phyloP scores from a whole-genome alignment of 495 filamentous ascomycete genomes.

The Penicillium cosmopolitanum region DNA sequence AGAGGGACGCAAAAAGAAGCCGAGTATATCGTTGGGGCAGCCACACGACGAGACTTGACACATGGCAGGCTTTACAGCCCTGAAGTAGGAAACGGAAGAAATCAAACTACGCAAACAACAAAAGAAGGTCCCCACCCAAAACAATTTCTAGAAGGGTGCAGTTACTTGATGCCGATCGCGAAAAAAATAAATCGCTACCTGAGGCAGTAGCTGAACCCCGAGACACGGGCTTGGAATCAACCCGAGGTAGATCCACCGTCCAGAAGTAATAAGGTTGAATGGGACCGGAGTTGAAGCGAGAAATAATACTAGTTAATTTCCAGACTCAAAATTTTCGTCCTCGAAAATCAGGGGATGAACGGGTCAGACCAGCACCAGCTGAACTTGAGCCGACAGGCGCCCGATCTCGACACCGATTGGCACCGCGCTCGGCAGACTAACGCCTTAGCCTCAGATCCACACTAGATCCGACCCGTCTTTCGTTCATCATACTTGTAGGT shows the following conservation, averaged over 20 bases:
- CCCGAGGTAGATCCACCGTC: constrained; percentile 1
- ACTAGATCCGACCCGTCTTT: constrained; percentile 14
- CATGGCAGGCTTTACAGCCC: neutral
- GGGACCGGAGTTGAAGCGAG: neutral
- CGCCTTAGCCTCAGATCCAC: constrained; percentile 26
- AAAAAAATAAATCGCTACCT: constrained; percentile 8
- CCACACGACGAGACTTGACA: constrained; percentile 8
- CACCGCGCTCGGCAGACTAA: constrained; percentile 22
- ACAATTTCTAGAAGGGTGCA: neutral
- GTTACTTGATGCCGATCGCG: constrained; percentile 7
- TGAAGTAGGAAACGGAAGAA: constrained; percentile 1
- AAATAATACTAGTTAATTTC: neutral
- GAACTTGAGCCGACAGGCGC: constrained; percentile 26
- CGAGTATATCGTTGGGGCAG: neutral
- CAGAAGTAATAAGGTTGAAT: constrained; percentile 16
- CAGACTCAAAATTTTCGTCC: constrained; percentile 1
- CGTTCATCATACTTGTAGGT: neutral
- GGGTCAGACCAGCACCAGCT: constrained; percentile 27
- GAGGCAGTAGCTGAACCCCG: constrained; percentile 12
- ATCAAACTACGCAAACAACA: neutral
- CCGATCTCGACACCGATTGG: constrained; percentile 27
- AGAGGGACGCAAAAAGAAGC: constrained; percentile 1
- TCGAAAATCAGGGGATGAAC: constrained; percentile 6
- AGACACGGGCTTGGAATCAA: constrained; percentile 13
- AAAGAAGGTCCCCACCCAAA: constrained; percentile 2